phyloP scores from a whole-genome alignment of 805 yeast species.

The Candida golubevii region DNA sequence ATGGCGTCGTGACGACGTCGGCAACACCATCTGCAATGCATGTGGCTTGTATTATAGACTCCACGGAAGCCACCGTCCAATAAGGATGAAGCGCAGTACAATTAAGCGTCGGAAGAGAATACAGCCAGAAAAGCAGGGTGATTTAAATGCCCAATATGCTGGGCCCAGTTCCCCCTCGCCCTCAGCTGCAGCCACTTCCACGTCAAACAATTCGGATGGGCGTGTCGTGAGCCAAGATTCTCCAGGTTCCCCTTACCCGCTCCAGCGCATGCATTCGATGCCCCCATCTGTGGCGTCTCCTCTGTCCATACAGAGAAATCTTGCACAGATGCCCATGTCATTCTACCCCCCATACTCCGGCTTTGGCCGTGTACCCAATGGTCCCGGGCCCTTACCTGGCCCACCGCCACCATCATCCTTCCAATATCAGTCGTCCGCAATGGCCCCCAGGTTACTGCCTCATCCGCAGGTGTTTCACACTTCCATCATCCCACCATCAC shows the following conservation, averaged over 20 bases:
- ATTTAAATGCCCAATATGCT: not conserved
- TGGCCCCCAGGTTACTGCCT: not conserved
- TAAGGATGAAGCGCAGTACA: slow-evolving; percentile 64
- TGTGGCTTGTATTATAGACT: slow-evolving; percentile 76
- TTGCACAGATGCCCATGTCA: slow-evolving; percentile 11
- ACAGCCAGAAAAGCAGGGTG: slow-evolving; percentile 4
- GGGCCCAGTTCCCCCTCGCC: not conserved
- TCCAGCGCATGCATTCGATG: not conserved
- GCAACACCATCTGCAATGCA: slow-evolving; percentile 84
- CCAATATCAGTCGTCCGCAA: not conserved
- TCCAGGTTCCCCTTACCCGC: not conserved
- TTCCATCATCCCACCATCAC: not conserved
- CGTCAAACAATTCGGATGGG: not conserved
- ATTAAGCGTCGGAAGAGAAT: slow-evolving; percentile 69
- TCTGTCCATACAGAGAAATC: not conserved
- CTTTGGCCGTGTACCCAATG: slow-evolving; percentile 34
- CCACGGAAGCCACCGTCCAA: slow-evolving; percentile 76
- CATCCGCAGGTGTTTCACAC: slow-evolving; percentile 1
- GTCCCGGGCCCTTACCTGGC: slow-evolving; percentile 41
- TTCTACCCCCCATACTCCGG: slow-evolving; percentile 34
- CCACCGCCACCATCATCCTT: slow-evolving; percentile 30
- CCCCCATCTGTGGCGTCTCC: slow-evolving; percentile 1
- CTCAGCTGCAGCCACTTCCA: not conserved
- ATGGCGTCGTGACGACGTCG: slow-evolving; percentile 80
- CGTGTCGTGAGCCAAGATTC: not conserved